Base-by-base conservation (phyloP, 768 basidiomycete genomes). In the Hirschioporus abietinus region DNA sequence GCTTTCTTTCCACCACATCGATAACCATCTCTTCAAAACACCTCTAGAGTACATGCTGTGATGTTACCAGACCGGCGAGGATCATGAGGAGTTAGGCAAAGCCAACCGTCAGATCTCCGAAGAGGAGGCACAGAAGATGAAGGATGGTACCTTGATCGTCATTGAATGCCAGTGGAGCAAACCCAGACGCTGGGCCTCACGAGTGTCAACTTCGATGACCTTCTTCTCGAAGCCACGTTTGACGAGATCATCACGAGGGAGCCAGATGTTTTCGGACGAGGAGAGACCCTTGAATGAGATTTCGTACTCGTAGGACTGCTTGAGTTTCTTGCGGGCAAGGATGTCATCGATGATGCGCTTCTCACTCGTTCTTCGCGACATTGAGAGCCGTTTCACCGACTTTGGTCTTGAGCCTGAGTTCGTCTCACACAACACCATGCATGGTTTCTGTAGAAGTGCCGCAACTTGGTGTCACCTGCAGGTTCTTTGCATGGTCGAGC, bases 211-310 rank as follows among this genome's bases (percentile, higher is more conserved):
- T 80, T 98, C 96, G 74, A 98, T 83, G 68, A 98, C 91, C 87
- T 96, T 98, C 94, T 98, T 98, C 84, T 98, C 96, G 79, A 93
- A 98, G 75, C 96, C 96, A 79, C 96, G 95, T 85, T 95, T 95
- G 84, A 97, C 80, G 71, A 98, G 91, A 71, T 98, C 96, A 73
- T 97, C 96, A 84, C 96, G 94, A 42, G 96, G 86, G 67, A 98
- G 69, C 96, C 96, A 98, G 79, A 96, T 86, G 88, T 98, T 98
- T 88, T 99, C 96, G 27, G 96, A 95, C 64, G 97, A 98, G 69
- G 89, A 91, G 74, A 98, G 83, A 66, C 82, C 88, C 86, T 97
- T 97, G 89, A 98, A 92, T 68, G 95, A 93, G 24, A 96, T 89
- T 81, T 97, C 96, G 75, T 98, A 98, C 84, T 98, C 96, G 81